A percentile compares a stretch with the other conserved stretches of the same genome.
phyloP scores from a whole-genome alignment of 257 asterid genomes.

The Jaltomata sinuosa region DNA sequence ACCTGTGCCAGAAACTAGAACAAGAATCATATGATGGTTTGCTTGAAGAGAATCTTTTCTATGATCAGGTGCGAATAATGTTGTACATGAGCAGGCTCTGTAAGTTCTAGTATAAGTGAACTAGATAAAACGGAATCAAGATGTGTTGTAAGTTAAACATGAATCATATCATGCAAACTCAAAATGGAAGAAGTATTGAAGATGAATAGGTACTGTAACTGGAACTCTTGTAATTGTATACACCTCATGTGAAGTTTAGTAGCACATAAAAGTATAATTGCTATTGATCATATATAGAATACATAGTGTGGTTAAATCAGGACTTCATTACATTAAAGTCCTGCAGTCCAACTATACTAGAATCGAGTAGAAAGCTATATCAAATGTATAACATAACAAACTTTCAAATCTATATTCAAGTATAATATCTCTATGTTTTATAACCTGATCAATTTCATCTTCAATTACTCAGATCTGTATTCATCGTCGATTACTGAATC shows the following conservation, averaged over 20 bases:
- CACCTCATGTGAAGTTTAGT: not conserved
- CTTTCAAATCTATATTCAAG: not conserved
- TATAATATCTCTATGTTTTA: not conserved
- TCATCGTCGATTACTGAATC: constrained; percentile 43
- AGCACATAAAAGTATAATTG: not conserved
- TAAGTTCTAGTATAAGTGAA: no score
- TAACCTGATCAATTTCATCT: not conserved
- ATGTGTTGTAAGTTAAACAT: no score
- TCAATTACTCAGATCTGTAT: constrained; percentile 9
- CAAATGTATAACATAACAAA: not conserved
- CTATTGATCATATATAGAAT: not conserved
- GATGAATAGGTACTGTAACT: not conserved
- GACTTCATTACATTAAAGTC: not conserved
- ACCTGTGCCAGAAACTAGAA: not conserved
- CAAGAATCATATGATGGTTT: not conserved
- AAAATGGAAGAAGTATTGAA: not conserved
- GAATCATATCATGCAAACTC: no score
- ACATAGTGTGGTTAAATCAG: not conserved
- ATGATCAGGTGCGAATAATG: no score
- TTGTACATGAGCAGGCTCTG: no score
- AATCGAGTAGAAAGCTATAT: not conserved
- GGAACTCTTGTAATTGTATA: not conserved
- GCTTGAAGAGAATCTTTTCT: no score
- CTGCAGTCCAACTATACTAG: not conserved
- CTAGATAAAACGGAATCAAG: no score